These are phyloP conservation scores for Malassezia japonica DNA, from an alignment of 1,284 basidiomycete genomes.

Conservation along the genomic window DNA sequence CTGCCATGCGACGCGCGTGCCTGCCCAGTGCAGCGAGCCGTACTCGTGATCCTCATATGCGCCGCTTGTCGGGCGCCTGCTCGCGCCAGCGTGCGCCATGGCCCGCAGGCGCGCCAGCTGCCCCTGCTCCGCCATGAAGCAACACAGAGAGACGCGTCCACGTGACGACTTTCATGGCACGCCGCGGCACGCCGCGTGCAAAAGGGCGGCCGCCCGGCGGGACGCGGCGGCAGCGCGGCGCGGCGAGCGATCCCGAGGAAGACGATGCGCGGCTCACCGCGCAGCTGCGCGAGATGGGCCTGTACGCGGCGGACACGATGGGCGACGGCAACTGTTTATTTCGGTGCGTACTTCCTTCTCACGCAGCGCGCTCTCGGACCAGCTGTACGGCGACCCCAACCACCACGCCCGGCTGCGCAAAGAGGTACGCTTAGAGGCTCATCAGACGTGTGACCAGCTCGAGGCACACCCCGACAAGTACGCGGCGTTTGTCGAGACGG, in stretches of 20 bases:
- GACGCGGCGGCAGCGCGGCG: background rate
- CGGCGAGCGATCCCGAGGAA: conserved; percentile 28
- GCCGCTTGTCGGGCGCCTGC: conserved; percentile 1
- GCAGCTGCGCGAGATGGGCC: conserved; percentile 38
- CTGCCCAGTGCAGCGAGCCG: conserved; percentile 1
- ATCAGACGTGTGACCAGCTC: conserved; percentile 65
- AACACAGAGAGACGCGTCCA: background rate
- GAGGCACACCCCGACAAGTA: conserved; percentile 62
- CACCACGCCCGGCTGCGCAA: conserved; percentile 61
- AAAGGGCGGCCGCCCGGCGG: no score
- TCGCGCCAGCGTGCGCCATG: conserved; percentile 9
- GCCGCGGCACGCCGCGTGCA: no score
- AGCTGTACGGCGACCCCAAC: conserved; percentile 66
- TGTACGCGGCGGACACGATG: conserved; percentile 44
- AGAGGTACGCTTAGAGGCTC: no score
- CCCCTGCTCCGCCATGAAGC: background rate
- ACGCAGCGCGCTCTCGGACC: conserved; percentile 49
- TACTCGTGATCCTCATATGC: background rate
- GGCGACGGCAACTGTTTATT: conserved; percentile 48
- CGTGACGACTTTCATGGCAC: background rate
- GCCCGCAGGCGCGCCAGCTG: conserved; percentile 10
- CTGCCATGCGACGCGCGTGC: background rate
- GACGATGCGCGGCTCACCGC: conserved; percentile 34
- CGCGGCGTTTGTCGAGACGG: conserved; percentile 79
- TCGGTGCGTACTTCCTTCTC: conserved; percentile 17